phyloP scores from a whole-genome alignment of 352 stramenopile species.

The Phytopythium litorale region DNA sequence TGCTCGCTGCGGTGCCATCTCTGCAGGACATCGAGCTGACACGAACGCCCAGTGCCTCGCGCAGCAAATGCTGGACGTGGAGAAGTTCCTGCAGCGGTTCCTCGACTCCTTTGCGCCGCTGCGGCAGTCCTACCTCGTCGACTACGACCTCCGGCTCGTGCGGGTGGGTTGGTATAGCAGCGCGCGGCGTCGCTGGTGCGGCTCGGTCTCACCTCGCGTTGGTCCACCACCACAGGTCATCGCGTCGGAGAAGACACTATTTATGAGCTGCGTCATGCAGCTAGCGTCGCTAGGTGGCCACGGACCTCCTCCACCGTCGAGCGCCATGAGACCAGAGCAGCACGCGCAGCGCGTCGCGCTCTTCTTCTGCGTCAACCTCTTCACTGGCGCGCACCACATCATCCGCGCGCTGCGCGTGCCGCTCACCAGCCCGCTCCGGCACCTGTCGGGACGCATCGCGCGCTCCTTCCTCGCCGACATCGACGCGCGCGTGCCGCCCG shows the following conservation, averaged over 20 bases:
- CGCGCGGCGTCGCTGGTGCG: background rate
- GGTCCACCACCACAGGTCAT: constrained; percentile 13
- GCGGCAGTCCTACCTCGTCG: constrained; percentile 36
- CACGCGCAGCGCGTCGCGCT: constrained; percentile 27
- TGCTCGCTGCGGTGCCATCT: no score
- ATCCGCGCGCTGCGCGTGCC: constrained; percentile 46
- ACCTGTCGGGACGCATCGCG: constrained; percentile 27
- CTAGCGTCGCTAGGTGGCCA: constrained; percentile 13
- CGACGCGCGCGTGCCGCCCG: constrained; percentile 13
- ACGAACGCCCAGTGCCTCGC: constrained; percentile 20
- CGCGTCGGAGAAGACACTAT: constrained; percentile 28
- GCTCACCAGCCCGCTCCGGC: constrained; percentile 17
- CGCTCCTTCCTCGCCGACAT: constrained; percentile 27
- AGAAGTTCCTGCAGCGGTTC: constrained; percentile 48
- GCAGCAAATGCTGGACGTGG: constrained; percentile 54
- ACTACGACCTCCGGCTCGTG: constrained; percentile 61
- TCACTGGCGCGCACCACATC: constrained; percentile 35
- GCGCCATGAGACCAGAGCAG: background rate
- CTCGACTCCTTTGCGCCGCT: constrained; percentile 39
- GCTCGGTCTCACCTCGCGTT: background rate
- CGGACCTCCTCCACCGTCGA: background rate
- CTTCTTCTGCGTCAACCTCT: constrained; percentile 41
- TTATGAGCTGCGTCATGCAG: constrained; percentile 45
- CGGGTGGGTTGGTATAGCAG: constrained; percentile 18
- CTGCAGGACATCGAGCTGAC: background rate